These are phyloP conservation scores for Saccharomycopsis olivae DNA, from an alignment of 805 yeast species.

Conservation along the genomic window DNA sequence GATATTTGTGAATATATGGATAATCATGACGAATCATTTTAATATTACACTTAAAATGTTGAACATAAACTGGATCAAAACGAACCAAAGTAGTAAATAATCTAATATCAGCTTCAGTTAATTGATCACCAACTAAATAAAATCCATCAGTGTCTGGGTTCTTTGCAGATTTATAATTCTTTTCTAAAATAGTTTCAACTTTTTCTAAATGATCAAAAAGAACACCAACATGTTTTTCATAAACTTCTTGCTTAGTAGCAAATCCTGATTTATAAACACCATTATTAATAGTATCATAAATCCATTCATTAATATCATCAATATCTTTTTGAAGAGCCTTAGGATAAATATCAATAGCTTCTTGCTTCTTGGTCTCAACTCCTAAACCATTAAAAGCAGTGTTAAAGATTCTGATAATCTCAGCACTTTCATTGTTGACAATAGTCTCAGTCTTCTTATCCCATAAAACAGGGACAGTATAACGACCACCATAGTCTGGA, in stretches of 20 bases:
- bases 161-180: slow-evolving; percentile 27
- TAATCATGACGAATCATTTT: slow-evolving; percentile 69
- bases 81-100: slow-evolving; percentile 80
- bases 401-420: slow-evolving; percentile 77
- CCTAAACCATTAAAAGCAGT: slow-evolving; percentile 65
- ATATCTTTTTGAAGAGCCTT: slow-evolving; percentile 39
- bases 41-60: slow-evolving; percentile 89
- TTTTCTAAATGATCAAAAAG: slow-evolving; percentile 61
- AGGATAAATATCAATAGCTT: slow-evolving; percentile 56
- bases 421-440: slow-evolving; percentile 87
- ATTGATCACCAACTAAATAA: slow-evolving; percentile 47
- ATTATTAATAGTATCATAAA: slow-evolving; percentile 76
- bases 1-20: slow-evolving; percentile 73
- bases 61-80: slow-evolving; percentile 88
- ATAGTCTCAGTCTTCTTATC: slow-evolving; percentile 74
- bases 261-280: slow-evolving; percentile 94
- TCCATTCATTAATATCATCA: slow-evolving; percentile 72
- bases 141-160: slow-evolving; percentile 21
- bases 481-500: slow-evolving; percentile 69
- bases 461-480: slow-evolving; percentile 91
- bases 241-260: slow-evolving; percentile 73
- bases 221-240: slow-evolving; percentile 53
- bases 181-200: slow-evolving; percentile 49
- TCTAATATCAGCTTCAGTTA: slow-evolving; percentile 89
- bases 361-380: slow-evolving; percentile 36